Percentiles rank a stretch among this genome's conserved stretches.
phyloP scores from a whole-genome alignment of 163 green algal species.

The Scenedesmus sp. region DNA sequence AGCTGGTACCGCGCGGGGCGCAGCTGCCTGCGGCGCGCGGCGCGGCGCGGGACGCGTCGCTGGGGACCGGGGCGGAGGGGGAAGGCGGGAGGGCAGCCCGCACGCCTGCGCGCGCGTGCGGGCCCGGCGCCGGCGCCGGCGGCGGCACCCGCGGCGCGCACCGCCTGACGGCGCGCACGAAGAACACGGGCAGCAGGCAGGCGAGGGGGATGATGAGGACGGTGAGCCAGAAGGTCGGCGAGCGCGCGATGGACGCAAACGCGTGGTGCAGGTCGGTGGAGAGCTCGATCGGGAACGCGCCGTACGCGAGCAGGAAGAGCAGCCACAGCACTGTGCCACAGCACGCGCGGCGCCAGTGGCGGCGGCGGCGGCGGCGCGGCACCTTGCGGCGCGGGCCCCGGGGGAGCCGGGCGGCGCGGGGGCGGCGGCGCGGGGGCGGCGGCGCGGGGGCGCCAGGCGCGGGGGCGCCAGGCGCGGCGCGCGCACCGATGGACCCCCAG shows the following conservation, averaged over 20 bases:
- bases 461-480: neutral
- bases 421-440: no score
- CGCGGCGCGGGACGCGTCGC: no score
- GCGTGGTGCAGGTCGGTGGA: constrained; percentile 65
- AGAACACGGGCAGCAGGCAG: constrained; percentile 74
- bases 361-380: neutral
- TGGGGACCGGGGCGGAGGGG: neutral
- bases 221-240: constrained; percentile 79
- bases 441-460: neutral
- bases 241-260: constrained; percentile 59
- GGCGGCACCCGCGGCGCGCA: constrained; percentile 41
- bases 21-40: constrained; percentile 26
- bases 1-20: constrained; percentile 35
- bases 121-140: no score
- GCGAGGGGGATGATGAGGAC: constrained; percentile 64
- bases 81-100: neutral
- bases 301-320: constrained; percentile 80
- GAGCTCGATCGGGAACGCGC: constrained; percentile 62
- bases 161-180: constrained; percentile 56
- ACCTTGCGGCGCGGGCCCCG: no score
- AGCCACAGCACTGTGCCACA: constrained; percentile 75
- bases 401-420: no score
- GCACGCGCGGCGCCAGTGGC: neutral
- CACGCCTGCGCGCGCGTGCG: neutral
- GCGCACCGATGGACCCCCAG: constrained; percentile 62